phyloP scores from a whole-genome alignment of 768 basidiomycete genomes.

The Dendrothele bispora region DNA sequence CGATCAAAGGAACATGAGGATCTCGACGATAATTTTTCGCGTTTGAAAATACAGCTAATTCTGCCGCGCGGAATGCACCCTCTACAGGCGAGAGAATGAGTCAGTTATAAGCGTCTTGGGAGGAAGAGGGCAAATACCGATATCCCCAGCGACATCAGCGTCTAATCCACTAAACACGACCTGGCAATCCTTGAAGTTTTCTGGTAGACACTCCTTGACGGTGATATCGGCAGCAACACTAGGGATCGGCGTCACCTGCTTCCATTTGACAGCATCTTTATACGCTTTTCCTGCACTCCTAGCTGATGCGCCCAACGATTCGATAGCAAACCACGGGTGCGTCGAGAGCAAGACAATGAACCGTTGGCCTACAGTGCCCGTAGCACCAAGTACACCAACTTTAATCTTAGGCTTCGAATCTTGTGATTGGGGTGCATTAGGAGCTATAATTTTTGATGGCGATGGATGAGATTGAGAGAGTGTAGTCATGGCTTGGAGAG shows the following conservation, averaged over 20 bases:
- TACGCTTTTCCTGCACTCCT: slow-evolving; percentile 88
- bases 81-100: slow-evolving; percentile 49
- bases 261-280: slow-evolving; percentile 77
- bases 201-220: slow-evolving; percentile 76
- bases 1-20: slow-evolving; percentile 90
- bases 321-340: slow-evolving; percentile 90
- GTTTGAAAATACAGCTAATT: slow-evolving; percentile 93
- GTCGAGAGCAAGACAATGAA: slow-evolving; percentile 85
- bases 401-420: too few species aligned
- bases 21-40: slow-evolving; percentile 96
- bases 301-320: slow-evolving; percentile 85
- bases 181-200: slow-evolving; percentile 76
- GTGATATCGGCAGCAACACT: slow-evolving; percentile 46
- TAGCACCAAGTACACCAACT: slow-evolving; percentile 85
- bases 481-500: too few species aligned
- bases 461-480: too few species aligned
- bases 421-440: too few species aligned
- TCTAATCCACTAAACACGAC: slow-evolving; percentile 97
- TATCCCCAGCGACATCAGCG: slow-evolving; percentile 91
- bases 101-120: not conserved
- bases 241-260: slow-evolving; percentile 70
- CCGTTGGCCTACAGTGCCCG: slow-evolving; percentile 94
- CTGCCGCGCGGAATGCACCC: slow-evolving; percentile 79
- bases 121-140: slow-evolving; percentile 59
- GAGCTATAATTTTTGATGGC: too few species aligned